Base-by-base conservation (phyloP, 768 basidiomycete species). In the Dioszegia crocea region DNA sequence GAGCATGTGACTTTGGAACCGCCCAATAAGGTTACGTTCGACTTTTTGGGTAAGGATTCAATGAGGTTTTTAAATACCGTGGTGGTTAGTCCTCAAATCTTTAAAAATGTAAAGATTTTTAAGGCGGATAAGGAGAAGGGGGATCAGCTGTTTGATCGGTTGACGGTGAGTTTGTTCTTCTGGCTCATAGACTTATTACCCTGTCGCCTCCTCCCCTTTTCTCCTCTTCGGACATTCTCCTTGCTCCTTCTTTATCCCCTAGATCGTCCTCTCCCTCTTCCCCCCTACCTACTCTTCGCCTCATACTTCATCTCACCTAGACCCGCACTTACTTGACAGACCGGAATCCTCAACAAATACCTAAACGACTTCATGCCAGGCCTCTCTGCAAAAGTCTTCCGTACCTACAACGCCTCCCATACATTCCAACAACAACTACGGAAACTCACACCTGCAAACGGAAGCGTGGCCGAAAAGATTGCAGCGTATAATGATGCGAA, bases 21-120 rank as follows among this genome's bases (percentile, higher is more conserved):
- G 8, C 91, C 92, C 10, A 85, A 90, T 80, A 85, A 83, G 68
- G 85, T 98, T 76, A 81, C 88, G 57, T 94, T 99, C 77, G 96
- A 98, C 79, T 99, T 98, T 81, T 83, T 98, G 56, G 96, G 96
- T 78, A 99, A 99, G 82, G 96, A 99, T 76, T 97, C 93, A 57
- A 98, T 99, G 72, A 85, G 96, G 46, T 98, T 94, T 79, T 91
- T 89, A 78, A 74, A 78, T 52, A 85, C 85, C 61, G 91, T 97
- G 49, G 80, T 85, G 52, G 91, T 98, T 59, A 89, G 92, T 57
- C 78, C 85, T 14, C 92, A 93, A 75, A 87, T 99, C 33, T 99
- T 92, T 85, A 98, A 97, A 82, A 99, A 98, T 78, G 86, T 99
- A 71, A 87, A 88, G 63, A 86, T 97, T 64, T 98, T 96, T 84